A percentile compares a stretch with the other conserved stretches of the same genome.
phyloP scores from a whole-genome alignment of 768 basidiomycete genomes.

The Lactarius deliciosus region DNA sequence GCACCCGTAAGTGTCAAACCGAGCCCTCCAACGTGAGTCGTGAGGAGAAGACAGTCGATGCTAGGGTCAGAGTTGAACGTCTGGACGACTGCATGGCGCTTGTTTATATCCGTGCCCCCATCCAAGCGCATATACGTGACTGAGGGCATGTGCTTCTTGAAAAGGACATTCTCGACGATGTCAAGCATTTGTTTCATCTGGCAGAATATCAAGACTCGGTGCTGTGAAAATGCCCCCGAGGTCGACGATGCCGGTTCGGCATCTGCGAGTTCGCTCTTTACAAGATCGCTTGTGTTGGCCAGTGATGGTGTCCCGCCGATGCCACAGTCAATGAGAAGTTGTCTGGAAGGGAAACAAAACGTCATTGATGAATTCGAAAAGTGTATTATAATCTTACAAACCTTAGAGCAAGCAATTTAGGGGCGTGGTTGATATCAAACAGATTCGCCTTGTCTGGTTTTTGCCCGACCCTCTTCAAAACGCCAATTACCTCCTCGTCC shows the following conservation, averaged over 20 bases:
- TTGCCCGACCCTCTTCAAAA: slow-evolving; percentile 55
- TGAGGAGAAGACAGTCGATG: slow-evolving; percentile 93
- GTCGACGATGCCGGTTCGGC: slow-evolving; percentile 46
- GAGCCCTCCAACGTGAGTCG: slow-evolving; percentile 95
- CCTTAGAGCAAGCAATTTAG: slow-evolving; percentile 90
- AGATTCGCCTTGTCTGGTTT: slow-evolving; percentile 46
- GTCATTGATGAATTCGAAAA: slow-evolving; percentile 4
- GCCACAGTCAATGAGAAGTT: slow-evolving; percentile 92
- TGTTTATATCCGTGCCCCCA: slow-evolving; percentile 86
- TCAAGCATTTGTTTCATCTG: slow-evolving; percentile 99
- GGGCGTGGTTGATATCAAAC: slow-evolving; percentile 86
- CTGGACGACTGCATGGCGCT: slow-evolving; percentile 95
- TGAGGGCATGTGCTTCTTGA: slow-evolving; percentile 89
- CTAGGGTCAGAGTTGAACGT: slow-evolving; percentile 98
- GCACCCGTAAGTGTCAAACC: slow-evolving; percentile 96
- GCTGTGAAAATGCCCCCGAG: slow-evolving; percentile 73
- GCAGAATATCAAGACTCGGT: slow-evolving; percentile 98
- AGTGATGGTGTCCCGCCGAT: slow-evolving; percentile 59
- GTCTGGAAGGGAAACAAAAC: slow-evolving; percentile 47
- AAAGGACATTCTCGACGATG: slow-evolving; percentile 92
- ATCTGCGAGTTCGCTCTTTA: slow-evolving; percentile 69
- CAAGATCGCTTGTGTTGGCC: slow-evolving; percentile 46
- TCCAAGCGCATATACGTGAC: slow-evolving; percentile 99
- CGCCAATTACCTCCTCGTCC: slow-evolving; percentile 53
- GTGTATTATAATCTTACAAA: slow-evolving; percentile 40